phyloP scores from a whole-genome alignment of 106 monocot genomes.

The Dioscorea zingiberensis region DNA sequence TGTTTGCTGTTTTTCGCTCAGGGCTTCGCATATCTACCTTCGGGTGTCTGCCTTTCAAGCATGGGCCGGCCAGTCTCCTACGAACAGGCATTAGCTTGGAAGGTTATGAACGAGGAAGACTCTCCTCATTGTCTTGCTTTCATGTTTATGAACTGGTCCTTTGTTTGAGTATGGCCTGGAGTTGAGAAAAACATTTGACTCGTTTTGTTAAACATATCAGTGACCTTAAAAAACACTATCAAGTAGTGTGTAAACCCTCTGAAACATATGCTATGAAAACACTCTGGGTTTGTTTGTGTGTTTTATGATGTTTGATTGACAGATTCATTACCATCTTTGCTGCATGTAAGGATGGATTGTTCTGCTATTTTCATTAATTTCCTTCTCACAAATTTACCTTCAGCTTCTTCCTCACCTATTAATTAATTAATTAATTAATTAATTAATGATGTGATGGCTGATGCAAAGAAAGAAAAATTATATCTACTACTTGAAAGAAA shows the following conservation, averaged over 20 bases:
- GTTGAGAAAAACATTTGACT: not conserved
- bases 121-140: conserved; percentile 78
- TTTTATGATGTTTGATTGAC: not conserved
- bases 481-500: no score
- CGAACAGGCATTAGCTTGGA: conserved; percentile 88
- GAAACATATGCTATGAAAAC: not conserved
- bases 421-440: no score
- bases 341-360: no score
- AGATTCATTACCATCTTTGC: not conserved
- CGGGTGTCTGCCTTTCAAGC: conserved; percentile 77
- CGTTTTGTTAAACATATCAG: not conserved
- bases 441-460: no score
- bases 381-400: no score
- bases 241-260: not conserved
- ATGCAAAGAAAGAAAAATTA: no score
- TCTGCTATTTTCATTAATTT: no score
- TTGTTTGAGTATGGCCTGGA: conserved; percentile 33
- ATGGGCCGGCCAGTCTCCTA: conserved; percentile 90
- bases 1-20: conserved; percentile 11
- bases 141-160: conserved; percentile 90
- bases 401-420: no score
- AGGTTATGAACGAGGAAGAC: conserved; percentile 68
- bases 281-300: not conserved
- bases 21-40: conserved; percentile 70
- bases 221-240: not conserved